These are phyloP conservation scores for Omphalotus guepiniiformis DNA, from an alignment of 768 basidiomycete species.

Conservation along the genomic window DNA sequence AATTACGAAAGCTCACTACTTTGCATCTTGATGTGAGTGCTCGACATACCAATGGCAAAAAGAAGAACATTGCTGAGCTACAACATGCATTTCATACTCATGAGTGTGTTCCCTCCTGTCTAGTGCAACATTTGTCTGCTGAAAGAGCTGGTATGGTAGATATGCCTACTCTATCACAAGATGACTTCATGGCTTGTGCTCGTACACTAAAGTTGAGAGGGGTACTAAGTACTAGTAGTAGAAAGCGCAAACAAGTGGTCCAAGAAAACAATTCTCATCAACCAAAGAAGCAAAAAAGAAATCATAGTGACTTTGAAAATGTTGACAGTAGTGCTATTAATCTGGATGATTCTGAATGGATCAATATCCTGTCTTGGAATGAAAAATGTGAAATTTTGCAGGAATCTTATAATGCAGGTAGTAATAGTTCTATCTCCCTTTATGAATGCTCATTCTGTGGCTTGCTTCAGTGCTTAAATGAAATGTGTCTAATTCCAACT, in stretches of 20 bases:
- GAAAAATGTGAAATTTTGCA: conserved; percentile 7
- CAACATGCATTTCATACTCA: background rate
- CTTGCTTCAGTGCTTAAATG: too few species aligned
- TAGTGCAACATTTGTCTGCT: background rate
- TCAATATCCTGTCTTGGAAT: conserved; percentile 1
- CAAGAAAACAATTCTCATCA: background rate
- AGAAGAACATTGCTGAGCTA: background rate
- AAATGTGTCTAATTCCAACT: background rate
- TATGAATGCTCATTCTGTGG: conserved; percentile 12
- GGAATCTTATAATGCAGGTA: conserved; percentile 7
- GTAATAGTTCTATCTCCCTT: background rate
- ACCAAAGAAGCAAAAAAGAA: background rate
- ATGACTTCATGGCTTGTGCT: background rate
- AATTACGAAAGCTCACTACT: background rate
- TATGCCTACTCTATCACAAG: background rate
- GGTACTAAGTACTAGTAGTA: background rate
- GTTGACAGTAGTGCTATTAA: too few species aligned
- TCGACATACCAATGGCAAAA: background rate
- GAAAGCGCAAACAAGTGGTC: background rate
- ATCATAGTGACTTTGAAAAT: too few species aligned
- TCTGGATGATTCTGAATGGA: too few species aligned
- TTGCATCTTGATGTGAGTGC: background rate
- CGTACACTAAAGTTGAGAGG: background rate
- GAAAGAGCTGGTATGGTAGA: background rate
- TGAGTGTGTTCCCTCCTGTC: background rate